phyloP scores from a whole-genome alignment of 495 filamentous ascomycete species.

The Podospora pseudoanserina region DNA sequence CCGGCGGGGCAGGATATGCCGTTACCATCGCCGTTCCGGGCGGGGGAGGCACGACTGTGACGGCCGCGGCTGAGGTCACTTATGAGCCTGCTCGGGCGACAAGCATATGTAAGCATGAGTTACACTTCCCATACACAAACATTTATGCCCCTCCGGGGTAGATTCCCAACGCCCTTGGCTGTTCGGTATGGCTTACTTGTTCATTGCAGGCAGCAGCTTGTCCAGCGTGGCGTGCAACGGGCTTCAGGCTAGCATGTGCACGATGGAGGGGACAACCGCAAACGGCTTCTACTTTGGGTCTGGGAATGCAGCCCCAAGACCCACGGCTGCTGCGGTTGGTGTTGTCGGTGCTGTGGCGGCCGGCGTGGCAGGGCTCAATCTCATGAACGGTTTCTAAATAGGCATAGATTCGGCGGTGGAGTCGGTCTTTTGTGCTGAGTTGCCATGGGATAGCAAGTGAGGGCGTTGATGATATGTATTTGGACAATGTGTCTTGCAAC shows the following conservation, averaged over 20 bases:
- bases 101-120: constrained; percentile 52
- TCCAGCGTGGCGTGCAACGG: constrained; percentile 28
- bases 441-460: background rate
- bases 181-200: background rate
- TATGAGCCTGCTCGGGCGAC: constrained; percentile 48
- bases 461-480: too few relatives aligned
- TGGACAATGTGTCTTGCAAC: too few relatives aligned
- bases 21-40: constrained; percentile 62
- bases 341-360: constrained; percentile 21
- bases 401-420: background rate
- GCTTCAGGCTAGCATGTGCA: constrained; percentile 29
- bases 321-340: constrained; percentile 24
- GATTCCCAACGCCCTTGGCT: too few relatives aligned
- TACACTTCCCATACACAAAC: background rate
- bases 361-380: constrained; percentile 25
- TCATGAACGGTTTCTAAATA: constrained; percentile 10
- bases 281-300: constrained; percentile 32
- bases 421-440: too few relatives aligned
- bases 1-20: constrained; percentile 48
- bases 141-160: background rate
- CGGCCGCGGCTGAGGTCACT: constrained; percentile 33
- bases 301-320: constrained; percentile 25
- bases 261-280: constrained; percentile 23
- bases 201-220: constrained; percentile 28
- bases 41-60: constrained; percentile 50